Percentiles rank a stretch among this genome's conserved stretches.
These are phyloP conservation scores for Luvunga scandens DNA, from an alignment of 345 rosid species.

Conservation along the genomic window DNA sequence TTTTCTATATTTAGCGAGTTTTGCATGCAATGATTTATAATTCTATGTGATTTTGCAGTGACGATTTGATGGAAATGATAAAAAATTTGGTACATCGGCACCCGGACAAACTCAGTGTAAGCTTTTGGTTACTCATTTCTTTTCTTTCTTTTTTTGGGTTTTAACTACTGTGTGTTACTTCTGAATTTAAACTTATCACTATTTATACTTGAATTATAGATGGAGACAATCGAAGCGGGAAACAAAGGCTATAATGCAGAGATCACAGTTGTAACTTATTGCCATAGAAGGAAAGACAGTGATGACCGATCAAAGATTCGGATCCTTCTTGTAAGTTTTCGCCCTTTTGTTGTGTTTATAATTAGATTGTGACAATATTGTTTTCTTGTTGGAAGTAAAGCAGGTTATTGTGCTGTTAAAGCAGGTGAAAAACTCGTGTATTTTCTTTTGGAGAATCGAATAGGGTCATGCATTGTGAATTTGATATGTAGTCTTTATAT, in stretches of 20 bases:
- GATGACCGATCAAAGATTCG: slow-evolving; percentile 73
- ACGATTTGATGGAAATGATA: slow-evolving; percentile 62
- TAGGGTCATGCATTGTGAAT: slow-evolving; percentile 4
- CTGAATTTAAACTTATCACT: background rate
- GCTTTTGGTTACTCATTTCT: background rate
- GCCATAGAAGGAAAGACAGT: slow-evolving; percentile 34
- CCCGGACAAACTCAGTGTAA: slow-evolving; percentile 68
- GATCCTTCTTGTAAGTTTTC: slow-evolving; percentile 85
- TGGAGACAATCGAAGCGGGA: slow-evolving; percentile 52
- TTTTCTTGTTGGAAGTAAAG: background rate
- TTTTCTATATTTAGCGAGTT: no score
- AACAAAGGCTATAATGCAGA: slow-evolving; percentile 74
- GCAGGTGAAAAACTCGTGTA: background rate
- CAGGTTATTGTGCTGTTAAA: background rate
- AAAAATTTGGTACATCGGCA: slow-evolving; percentile 64
- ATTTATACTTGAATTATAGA: slow-evolving; percentile 37
- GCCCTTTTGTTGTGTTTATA: background rate
- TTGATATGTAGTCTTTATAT: slow-evolving; percentile 31
- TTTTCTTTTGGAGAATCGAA: background rate
- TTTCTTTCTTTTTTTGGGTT: background rate
- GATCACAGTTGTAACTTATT: slow-evolving; percentile 67
- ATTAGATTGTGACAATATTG: background rate
- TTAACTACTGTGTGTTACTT: background rate
- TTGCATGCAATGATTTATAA: background rate
- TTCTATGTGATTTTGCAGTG: slow-evolving; percentile 39